A percentile compares a stretch with the other conserved stretches of the same genome.
phyloP scores from a whole-genome alignment of 345 rosid genomes.

The Aquilaria malaccensis region DNA sequence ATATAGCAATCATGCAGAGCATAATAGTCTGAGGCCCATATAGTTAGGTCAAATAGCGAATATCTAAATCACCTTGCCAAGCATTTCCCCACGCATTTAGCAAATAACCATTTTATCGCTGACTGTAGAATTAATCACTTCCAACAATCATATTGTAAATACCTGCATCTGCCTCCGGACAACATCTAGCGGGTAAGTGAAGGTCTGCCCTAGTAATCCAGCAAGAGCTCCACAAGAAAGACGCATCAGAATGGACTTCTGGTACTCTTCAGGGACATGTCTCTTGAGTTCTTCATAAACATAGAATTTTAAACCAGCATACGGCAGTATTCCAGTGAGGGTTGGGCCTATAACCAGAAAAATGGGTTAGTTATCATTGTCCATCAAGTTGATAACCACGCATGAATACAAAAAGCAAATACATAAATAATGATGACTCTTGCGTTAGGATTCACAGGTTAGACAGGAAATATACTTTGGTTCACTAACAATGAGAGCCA shows the following conservation, averaged over 20 bases:
- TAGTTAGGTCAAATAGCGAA: no score
- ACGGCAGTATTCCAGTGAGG: slow-evolving; percentile 83
- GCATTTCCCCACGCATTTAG: no score
- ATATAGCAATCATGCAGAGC: no score
- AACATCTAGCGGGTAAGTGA: slow-evolving; percentile 94
- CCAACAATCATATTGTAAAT: neutral
- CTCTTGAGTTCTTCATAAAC: slow-evolving; percentile 83
- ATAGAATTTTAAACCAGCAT: slow-evolving; percentile 92
- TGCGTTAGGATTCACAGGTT: no score
- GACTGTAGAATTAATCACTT: no score
- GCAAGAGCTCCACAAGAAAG: slow-evolving; percentile 96
- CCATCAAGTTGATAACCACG: slow-evolving; percentile 11
- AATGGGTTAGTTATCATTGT: slow-evolving; percentile 11
- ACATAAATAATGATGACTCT: no score
- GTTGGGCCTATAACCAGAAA: slow-evolving; percentile 72
- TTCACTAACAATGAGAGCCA: no score
- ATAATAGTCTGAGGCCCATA: no score
- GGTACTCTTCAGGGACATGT: slow-evolving; percentile 93
- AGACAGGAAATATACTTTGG: no score
- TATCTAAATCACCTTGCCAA: no score
- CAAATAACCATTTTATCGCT: no score
- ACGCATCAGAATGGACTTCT: slow-evolving; percentile 74
- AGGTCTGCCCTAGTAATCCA: slow-evolving; percentile 89
- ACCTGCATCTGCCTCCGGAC: slow-evolving; percentile 99
- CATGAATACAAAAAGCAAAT: neutral